Base-by-base conservation (phyloP, 2,329 filamentous ascomycete genomes). In the Beauveria rudraprayagi region DNA sequence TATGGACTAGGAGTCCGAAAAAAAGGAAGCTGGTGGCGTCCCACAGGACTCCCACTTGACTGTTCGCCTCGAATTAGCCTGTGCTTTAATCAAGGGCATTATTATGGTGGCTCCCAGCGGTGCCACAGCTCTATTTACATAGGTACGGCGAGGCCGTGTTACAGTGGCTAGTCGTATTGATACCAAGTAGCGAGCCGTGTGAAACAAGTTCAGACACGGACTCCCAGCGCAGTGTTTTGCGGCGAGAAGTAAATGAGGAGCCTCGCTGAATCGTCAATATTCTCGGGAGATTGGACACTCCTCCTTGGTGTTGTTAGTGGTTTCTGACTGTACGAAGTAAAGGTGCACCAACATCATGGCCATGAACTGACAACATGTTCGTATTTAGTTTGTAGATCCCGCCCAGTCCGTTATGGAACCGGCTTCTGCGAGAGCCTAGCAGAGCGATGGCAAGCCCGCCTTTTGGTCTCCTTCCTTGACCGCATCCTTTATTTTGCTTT, bases 11-110 rank as follows among this genome's bases (percentile, higher is more conserved):
- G 40, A 46, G 28, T 30, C 30, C n/a, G 40, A 44, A 37, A 55
- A 55, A 61, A 55, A 24, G 58, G 51, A 61, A 61, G 44, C 58
- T 44, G 17, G 41, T 22, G 37, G 40, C 48, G 37, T 46, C 26
- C 48, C 56, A 51, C 56, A 28, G 28, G 28, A 28, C 28, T 28
- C 24, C 24, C 24, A 26, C 24, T 43, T 43, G 24, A 28, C 43
- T 11, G n/a, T 48, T 56, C 30, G 22, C 24, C 28, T 52, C 34
- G 34, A 28, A 28, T 28, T 28, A 22, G 37, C 22, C 17, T 56
- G 37, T 54, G 40, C 19, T 30, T 40, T 17, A 22, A 41, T 30
- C 44, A 37, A 37, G 34, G 5, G 22, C 53, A 24, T 30, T 43
- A 26, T 19, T 44, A 8, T 11, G 24, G 51, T 40, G 30, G 51